Conservation (phyloP, 2,329 filamentous ascomycete genomes). For the Fusarium pilosicola region DNA sequence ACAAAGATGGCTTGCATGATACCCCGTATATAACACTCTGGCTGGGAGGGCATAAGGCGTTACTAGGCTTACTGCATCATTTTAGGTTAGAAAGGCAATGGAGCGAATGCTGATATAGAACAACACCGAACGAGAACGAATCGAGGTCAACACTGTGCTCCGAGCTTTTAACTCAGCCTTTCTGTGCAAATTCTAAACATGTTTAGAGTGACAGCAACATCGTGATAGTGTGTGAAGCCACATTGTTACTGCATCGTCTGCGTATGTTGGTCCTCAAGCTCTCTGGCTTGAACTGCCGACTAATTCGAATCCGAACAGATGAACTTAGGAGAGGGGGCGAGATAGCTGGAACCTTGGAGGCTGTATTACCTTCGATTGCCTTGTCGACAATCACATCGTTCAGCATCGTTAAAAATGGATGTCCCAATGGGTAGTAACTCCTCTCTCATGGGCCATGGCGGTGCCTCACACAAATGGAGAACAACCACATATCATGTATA, state of each 20-base stretch:
- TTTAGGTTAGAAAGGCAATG: neutral
- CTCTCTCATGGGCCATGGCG: neutral
- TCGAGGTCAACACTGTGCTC: neutral
- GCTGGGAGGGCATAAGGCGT: conserved; percentile 25
- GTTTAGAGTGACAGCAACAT: neutral
- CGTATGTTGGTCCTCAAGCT: neutral
- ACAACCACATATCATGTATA: neutral
- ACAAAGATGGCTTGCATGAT: conserved; percentile 20
- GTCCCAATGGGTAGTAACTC: neutral
- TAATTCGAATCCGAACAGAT: neutral
- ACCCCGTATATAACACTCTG: conserved; percentile 21
- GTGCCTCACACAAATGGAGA: neutral
- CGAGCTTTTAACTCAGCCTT: neutral
- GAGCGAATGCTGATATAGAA: conserved; percentile 13
- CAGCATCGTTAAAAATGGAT: neutral
- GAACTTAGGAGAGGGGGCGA: neutral
- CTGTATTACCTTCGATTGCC: neutral
- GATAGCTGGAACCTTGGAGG: neutral
- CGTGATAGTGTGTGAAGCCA: neutral
- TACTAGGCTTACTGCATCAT: conserved; percentile 11
- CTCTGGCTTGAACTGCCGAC: neutral
- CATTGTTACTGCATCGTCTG: neutral
- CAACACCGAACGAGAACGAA: conserved; percentile 1
- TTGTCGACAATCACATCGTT: neutral
- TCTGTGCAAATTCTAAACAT: neutral